Percentiles rank a stretch among this genome's conserved stretches.
These are phyloP conservation scores for Salix brachista DNA, from an alignment of 345 rosid species.

Conservation along the genomic window DNA sequence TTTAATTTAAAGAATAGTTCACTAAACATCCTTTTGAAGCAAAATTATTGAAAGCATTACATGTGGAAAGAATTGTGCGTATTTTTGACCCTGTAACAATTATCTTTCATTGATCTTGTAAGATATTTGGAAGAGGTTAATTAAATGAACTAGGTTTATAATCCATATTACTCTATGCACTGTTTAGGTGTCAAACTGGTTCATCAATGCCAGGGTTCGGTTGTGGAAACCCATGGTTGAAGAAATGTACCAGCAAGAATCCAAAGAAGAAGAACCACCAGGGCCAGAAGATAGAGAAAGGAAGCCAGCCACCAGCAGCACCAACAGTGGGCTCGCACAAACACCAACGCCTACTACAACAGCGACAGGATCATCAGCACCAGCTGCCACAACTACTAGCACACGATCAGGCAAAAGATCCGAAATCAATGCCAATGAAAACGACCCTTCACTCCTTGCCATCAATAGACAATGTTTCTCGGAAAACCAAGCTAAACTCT, in stretches of 20 bases:
- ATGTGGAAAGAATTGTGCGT: too few species aligned
- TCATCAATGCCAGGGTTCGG: slow-evolving; percentile 97
- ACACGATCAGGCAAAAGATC: slow-evolving; percentile 52
- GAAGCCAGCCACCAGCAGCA: slow-evolving; percentile 25
- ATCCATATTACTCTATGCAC: neutral
- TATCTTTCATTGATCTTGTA: neutral
- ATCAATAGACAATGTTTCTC: slow-evolving; percentile 49
- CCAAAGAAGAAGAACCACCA: slow-evolving; percentile 47
- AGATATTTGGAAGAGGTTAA: neutral
- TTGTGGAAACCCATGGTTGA: slow-evolving; percentile 99
- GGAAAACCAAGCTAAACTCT: slow-evolving; percentile 42
- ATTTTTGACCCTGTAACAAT: neutral
- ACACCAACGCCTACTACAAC: slow-evolving; percentile 26
- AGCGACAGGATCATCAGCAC: slow-evolving; percentile 26
- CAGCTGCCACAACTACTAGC: slow-evolving; percentile 30
- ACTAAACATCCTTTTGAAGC: neutral
- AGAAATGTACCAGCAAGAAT: slow-evolving; percentile 94
- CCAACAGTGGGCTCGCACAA: slow-evolving; percentile 40
- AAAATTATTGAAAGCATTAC: too few species aligned
- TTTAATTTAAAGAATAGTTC: neutral
- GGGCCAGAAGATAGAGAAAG: slow-evolving; percentile 32
- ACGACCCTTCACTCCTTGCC: slow-evolving; percentile 55
- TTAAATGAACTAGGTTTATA: neutral
- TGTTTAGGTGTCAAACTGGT: slow-evolving; percentile 89
- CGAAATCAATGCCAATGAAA: slow-evolving; percentile 59